Evolutionary conservation across 805 yeast species (phyloP), one percentile per base, ranked within the genome.

Genomic region (Babjeviella inositovora): DNA sequence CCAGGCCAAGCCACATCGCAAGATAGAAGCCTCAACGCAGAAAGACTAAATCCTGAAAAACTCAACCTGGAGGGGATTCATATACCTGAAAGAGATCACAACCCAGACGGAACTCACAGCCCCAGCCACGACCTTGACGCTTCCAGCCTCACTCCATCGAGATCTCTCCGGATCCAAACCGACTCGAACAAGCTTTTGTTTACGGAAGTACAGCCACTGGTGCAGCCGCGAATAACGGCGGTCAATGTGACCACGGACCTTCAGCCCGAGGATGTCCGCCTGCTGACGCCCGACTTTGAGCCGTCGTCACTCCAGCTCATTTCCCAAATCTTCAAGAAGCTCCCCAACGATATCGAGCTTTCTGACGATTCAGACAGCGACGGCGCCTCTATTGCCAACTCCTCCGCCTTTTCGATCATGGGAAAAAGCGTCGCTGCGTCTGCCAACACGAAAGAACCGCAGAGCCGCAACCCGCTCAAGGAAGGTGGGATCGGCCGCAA

Each of bases 401-500:
- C 11, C 9, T 21, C 23, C 6, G 7, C 15, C 6, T 21, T 14
- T 13, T 12, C 18, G 7, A 13, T 20, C 15, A 20, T 13, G 11
- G 15, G 15, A 6, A 20, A 11, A n/a, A n/a, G n/a, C n/a, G n/a
- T n/a, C n/a, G n/a, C n/a, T n/a, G n/a, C n/a, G n/a, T n/a, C n/a
- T n/a, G n/a, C n/a, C n/a, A n/a, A n/a, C n/a, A n/a, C n/a, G n/a
- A n/a, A n/a, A n/a, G n/a, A n/a, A n/a, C n/a, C n/a, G n/a, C n/a
- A n/a, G n/a, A n/a, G n/a, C 15, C 8, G 13, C 22, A 56, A 56
- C 24, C 63, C 63, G 2, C 43, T 56, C 26, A 56, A 56, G 28
- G 45, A 39, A 19, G 63, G 63, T 18, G 70, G 75, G 2, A 57
- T 74, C 4, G 70, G 76, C 2, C 64, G 66, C 28, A 87, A 82